These are phyloP conservation scores for Pythium sp. DNA, from an alignment of 352 stramenopile species.

Conservation along the genomic window DNA sequence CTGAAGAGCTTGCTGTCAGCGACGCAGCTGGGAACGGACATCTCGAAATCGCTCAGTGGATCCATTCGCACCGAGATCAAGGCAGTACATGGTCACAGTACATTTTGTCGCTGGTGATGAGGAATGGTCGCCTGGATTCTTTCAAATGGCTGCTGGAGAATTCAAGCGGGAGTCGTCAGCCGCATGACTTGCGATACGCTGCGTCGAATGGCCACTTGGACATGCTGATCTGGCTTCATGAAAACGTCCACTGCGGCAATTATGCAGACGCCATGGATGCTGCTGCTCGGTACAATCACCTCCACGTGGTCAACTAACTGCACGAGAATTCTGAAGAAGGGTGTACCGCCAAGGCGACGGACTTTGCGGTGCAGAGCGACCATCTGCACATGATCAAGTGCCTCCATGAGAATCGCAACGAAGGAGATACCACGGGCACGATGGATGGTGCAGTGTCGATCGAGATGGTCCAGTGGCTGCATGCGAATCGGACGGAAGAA, in stretches of 20 bases:
- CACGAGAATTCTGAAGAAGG: neutral
- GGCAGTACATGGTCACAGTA: neutral
- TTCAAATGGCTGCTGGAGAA: neutral
- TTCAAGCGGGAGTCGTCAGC: neutral
- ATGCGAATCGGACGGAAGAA: neutral
- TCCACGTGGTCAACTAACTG: neutral
- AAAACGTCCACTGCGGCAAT: neutral
- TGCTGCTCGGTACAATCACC: neutral
- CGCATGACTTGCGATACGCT: neutral
- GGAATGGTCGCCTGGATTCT: neutral
- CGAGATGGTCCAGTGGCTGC: constrained; percentile 2
- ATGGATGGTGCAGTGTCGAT: neutral
- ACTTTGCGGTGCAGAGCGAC: neutral
- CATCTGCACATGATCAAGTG: neutral
- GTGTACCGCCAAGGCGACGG: neutral
- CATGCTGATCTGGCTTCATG: neutral
- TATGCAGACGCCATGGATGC: neutral
- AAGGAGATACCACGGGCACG: neutral
- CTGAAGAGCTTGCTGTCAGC: neutral
- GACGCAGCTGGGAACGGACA: neutral
- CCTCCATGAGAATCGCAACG: neutral
- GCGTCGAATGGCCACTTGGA: neutral
- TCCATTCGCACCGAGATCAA: neutral
- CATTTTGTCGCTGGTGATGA: neutral
- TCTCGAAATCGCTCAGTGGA: neutral